Percentiles rank a stretch among this genome's conserved stretches.
Conservation (phyloP, 345 rosid genomes). For the Sonneratia caseolaris region DNA sequence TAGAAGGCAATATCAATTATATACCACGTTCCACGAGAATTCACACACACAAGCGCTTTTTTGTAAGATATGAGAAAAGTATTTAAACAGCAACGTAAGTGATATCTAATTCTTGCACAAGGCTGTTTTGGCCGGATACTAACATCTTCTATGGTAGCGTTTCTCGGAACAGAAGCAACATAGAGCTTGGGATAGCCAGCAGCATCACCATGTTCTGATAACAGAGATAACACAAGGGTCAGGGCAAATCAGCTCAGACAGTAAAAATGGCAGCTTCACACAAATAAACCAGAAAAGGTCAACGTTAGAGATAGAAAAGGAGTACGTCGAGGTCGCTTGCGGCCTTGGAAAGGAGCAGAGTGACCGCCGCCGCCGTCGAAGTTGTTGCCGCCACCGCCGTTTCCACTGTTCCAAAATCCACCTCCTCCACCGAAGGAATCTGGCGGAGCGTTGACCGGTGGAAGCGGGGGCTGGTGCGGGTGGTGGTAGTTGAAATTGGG, state of each 20-base stretch:
- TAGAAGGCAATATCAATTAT: not conserved
- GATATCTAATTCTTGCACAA: not conserved
- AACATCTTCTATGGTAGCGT: conserved; percentile 48
- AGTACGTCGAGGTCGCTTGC: conserved; percentile 6
- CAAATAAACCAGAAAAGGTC: not conserved
- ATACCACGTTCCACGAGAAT: not conserved
- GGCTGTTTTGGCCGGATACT: conserved; percentile 15
- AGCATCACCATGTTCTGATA: conserved; percentile 35
- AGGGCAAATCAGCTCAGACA: too few species aligned
- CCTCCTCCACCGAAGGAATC: conserved; percentile 7
- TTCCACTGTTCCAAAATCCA: conserved; percentile 1
- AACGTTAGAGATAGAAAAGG: not conserved
- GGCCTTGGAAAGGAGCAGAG: conserved; percentile 1
- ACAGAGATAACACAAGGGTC: conserved; percentile 1
- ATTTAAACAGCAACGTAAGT: not conserved
- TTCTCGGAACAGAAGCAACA: conserved; percentile 51
- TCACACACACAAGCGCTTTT: not conserved
- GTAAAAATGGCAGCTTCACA: not conserved
- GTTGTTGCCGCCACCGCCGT: conserved; percentile 3
- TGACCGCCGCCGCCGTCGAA: conserved; percentile 4
- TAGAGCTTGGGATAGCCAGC: conserved; percentile 46
- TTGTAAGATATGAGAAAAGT: not conserved
- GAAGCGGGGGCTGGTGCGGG: not conserved
- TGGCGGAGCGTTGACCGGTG: not conserved
- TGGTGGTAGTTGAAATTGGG: not conserved